Percentiles rank a stretch among this genome's conserved stretches.
phyloP scores from a whole-genome alignment of 2,329 filamentous ascomycete species.

The Hymenoscyphus occultus region DNA sequence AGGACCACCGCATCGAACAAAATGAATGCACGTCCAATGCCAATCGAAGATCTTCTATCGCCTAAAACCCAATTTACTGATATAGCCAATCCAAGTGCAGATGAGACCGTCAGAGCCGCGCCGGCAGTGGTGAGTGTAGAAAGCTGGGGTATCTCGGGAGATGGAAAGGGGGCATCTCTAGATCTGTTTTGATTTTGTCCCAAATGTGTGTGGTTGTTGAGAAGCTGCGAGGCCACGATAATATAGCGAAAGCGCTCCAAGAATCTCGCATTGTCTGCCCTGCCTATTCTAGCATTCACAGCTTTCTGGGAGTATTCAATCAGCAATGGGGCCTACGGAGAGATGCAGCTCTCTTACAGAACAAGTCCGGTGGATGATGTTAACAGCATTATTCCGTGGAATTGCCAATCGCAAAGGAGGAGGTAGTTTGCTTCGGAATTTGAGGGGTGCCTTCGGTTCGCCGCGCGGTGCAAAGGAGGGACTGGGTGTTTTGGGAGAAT shows the following conservation, averaged over 20 bases:
- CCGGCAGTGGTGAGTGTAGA: slow-evolving; percentile 58
- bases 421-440: slow-evolving; percentile 50
- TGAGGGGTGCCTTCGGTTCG: slow-evolving; percentile 51
- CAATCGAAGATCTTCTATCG: slow-evolving; percentile 50
- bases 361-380: slow-evolving; percentile 48
- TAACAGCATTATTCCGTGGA: slow-evolving; percentile 41
- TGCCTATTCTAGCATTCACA: slow-evolving; percentile 69
- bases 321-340: slow-evolving; percentile 9
- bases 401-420: slow-evolving; percentile 45
- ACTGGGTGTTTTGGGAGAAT: slow-evolving; percentile 30
- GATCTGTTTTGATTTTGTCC: slow-evolving; percentile 35
- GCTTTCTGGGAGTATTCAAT: slow-evolving; percentile 50
- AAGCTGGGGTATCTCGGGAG: slow-evolving; percentile 26
- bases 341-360: slow-evolving; percentile 44
- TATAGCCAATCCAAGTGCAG: slow-evolving; percentile 57
- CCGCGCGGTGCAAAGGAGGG: slow-evolving; percentile 54
- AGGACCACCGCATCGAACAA: slow-evolving; percentile 47
- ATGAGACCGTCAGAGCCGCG: slow-evolving; percentile 61
- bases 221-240: slow-evolving; percentile 84
- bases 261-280: slow-evolving; percentile 78
- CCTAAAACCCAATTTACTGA: slow-evolving; percentile 68
- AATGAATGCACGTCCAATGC: slow-evolving; percentile 53
- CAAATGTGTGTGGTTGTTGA: slow-evolving; percentile 65
- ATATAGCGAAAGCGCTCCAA: slow-evolving; percentile 91
- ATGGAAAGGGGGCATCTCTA: slow-evolving; percentile 22